Evolutionary conservation across 768 basidiomycete species (phyloP).

Genomic region (Cubamyces sp.): DNA sequence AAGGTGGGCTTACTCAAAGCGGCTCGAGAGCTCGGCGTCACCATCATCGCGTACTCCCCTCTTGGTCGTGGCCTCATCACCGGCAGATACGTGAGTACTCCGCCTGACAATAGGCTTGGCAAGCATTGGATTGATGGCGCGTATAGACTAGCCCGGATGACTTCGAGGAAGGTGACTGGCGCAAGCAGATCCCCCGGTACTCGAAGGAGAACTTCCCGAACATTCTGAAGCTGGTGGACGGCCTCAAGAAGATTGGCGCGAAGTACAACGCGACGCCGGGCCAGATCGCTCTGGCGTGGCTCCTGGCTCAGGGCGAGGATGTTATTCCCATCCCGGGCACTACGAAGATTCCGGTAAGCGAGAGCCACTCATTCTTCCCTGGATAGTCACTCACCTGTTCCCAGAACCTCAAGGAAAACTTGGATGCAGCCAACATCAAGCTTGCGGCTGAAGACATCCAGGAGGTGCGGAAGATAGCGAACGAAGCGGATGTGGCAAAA

Average conservation of each 20-base stretch:
- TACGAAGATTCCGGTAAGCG: constrained; percentile 40
- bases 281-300: constrained; percentile 54
- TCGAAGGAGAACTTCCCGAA: constrained; percentile 51
- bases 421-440: constrained; percentile 26
- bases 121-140: neutral
- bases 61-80: constrained; percentile 53
- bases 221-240: constrained; percentile 43
- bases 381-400: neutral
- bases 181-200: constrained; percentile 40
- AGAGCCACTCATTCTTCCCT: too few relatives aligned
- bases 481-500: constrained; percentile 17
- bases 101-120: neutral
- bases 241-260: constrained; percentile 39
- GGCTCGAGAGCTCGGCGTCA: constrained; percentile 45
- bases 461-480: constrained; percentile 30
- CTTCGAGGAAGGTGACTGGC: constrained; percentile 44
- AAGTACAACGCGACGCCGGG: constrained; percentile 47
- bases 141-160: constrained; percentile 34
- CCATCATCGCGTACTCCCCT: constrained; percentile 50
- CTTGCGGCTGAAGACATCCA: constrained; percentile 29
- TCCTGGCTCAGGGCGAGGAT: constrained; percentile 50
- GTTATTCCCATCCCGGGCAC: constrained; percentile 55
- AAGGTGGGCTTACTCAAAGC: constrained; percentile 38
- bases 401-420: constrained; percentile 31
- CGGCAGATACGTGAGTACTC: constrained; percentile 43